phyloP scores from a whole-genome alignment of 2,329 filamentous ascomycete genomes.

The Colletotrichum karsti region DNA sequence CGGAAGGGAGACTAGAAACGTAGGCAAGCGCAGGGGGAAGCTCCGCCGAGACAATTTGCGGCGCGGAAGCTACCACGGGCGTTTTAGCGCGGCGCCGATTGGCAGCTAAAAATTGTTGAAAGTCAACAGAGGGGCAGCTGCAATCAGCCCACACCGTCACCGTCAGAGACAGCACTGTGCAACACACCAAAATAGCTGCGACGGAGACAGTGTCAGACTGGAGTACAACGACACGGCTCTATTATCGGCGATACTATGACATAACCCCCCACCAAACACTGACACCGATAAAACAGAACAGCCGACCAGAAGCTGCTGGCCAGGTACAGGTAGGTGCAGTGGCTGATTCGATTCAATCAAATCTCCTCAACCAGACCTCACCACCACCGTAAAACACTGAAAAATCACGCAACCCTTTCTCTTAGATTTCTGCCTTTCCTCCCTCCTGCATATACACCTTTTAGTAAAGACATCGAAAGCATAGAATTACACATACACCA shows the following conservation, averaged over 20 bases:
- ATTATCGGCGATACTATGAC: conserved; percentile 28
- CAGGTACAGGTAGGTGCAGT: conserved; percentile 15
- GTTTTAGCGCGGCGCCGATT: conserved; percentile 26
- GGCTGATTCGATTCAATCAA: conserved; percentile 28
- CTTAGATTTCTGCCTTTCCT: conserved; percentile 10
- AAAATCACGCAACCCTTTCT: conserved; percentile 42
- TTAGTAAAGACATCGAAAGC: conserved; percentile 16
- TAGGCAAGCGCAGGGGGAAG: conserved; percentile 8
- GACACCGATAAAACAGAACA: conserved; percentile 23
- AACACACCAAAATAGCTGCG: too few species aligned
- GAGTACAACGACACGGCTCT: not conserved
- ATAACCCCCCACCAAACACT: conserved; percentile 27
- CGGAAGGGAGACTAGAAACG: not conserved
- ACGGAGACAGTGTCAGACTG: not conserved
- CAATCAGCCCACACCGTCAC: conserved; percentile 4
- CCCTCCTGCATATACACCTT: not conserved
- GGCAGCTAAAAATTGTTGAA: conserved; percentile 31
- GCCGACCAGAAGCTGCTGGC: conserved; percentile 9
- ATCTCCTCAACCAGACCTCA: conserved; percentile 34
- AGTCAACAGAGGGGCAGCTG: conserved; percentile 32
- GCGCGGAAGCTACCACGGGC: conserved; percentile 12
- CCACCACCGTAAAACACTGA: conserved; percentile 32
- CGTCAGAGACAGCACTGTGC: not conserved
- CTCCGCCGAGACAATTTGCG: conserved; percentile 21
- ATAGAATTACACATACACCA: conserved; percentile 39